These are phyloP conservation scores for Lanzia echinophila DNA, from an alignment of 2,329 filamentous ascomycete genomes.

Conservation along the genomic window DNA sequence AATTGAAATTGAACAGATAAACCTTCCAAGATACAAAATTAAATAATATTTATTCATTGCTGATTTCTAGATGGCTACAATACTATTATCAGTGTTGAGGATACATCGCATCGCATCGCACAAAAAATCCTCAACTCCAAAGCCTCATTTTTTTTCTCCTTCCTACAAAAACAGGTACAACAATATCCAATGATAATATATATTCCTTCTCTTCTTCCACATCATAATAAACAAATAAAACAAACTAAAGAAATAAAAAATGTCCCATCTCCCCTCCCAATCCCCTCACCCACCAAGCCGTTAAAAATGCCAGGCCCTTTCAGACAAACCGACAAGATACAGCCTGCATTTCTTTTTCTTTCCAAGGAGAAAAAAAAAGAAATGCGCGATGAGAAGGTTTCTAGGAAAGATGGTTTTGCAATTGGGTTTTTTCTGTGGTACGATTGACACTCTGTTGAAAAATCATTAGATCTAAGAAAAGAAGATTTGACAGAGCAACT, in stretches of 20 bases:
- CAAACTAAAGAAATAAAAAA: constrained; percentile 11
- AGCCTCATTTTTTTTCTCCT: no score
- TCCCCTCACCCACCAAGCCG: constrained; percentile 25
- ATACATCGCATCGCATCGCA: no score
- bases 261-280: constrained; percentile 50
- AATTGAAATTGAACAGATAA: no score
- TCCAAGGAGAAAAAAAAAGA: constrained; percentile 12
- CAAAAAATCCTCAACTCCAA: no score
- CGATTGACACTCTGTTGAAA: constrained; percentile 29
- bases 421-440: constrained; percentile 51
- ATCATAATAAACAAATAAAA: background rate
- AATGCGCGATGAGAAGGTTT: constrained; percentile 34
- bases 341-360: constrained; percentile 1
- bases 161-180: no score
- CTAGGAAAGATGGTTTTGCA: constrained; percentile 57
- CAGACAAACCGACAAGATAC: constrained; percentile 22
- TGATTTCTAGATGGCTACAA: no score
- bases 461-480: constrained; percentile 1
- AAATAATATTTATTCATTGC: no score
- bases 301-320: constrained; percentile 16
- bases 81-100: no score
- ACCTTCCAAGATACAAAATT: no score
- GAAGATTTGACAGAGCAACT: constrained; percentile 28
- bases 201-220: no score
- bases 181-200: no score